These are phyloP conservation scores for Hypoxylon lenormandii DNA, from an alignment of 495 filamentous ascomycete species.

Conservation along the genomic window DNA sequence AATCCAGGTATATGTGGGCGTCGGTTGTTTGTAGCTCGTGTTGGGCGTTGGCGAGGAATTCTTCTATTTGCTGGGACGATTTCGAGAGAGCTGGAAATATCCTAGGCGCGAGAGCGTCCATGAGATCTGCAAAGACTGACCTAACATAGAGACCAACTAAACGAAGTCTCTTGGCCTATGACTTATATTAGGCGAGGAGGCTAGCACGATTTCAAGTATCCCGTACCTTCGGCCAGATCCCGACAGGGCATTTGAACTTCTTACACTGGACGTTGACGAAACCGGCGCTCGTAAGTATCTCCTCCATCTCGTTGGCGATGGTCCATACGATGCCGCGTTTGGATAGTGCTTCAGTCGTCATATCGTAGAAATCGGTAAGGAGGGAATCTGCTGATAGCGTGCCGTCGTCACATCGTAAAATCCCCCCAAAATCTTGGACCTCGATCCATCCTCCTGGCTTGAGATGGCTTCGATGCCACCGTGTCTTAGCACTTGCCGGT, in stretches of 20 bases:
- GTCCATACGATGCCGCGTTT: conserved; percentile 58
- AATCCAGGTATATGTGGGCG: conserved; percentile 56
- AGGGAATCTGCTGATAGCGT: conserved; percentile 51
- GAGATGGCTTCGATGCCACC: conserved; percentile 35
- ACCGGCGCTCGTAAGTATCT: conserved; percentile 63
- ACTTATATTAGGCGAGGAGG: background rate
- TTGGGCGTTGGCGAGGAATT: conserved; percentile 47
- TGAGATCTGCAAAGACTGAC: conserved; percentile 63
- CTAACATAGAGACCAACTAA: conserved; percentile 64
- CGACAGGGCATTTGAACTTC: conserved; percentile 65
- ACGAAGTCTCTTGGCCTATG: conserved; percentile 61
- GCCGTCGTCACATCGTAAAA: conserved; percentile 55
- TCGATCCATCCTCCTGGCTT: conserved; percentile 58
- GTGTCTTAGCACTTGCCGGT: background rate
- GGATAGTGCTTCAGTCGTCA: conserved; percentile 48
- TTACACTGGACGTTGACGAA: conserved; percentile 69
- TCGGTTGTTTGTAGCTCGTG: conserved; percentile 47
- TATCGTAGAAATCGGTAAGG: conserved; percentile 49
- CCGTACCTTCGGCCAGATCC: conserved; percentile 63
- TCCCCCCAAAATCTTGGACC: conserved; percentile 57
- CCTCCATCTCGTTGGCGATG: conserved; percentile 59
- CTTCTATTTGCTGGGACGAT: conserved; percentile 48
- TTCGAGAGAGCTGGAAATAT: conserved; percentile 60
- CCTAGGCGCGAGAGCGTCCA: conserved; percentile 64
- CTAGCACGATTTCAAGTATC: conserved; percentile 33